A percentile compares a stretch with the other conserved stretches of the same genome.
Conservation (phyloP, 2,329 filamentous ascomycete genomes). For the Colletotrichum aenigma region DNA sequence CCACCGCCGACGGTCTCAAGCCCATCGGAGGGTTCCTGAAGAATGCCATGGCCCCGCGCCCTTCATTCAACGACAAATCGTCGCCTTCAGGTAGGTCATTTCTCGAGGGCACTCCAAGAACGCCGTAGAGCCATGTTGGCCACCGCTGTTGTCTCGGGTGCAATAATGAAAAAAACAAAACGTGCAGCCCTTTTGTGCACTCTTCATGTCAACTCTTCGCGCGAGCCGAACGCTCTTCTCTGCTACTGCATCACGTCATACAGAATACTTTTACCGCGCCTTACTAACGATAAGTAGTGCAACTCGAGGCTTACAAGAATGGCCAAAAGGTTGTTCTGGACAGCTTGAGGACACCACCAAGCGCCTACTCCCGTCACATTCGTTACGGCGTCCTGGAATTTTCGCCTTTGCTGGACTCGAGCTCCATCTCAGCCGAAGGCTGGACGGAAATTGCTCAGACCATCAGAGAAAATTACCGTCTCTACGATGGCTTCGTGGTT, state of each 20-base stretch:
- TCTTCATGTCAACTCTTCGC: background rate
- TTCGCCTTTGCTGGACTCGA: constrained; percentile 83
- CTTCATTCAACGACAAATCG: constrained; percentile 83
- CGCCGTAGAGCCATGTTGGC: background rate
- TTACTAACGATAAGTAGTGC: constrained; percentile 36
- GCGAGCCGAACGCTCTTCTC: background rate
- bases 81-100: constrained; percentile 45
- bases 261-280: background rate
- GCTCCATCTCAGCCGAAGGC: constrained; percentile 83
- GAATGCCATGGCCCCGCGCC: constrained; percentile 79
- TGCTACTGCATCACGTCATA: background rate
- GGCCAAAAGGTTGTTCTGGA: constrained; percentile 59
- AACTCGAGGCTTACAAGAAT: constrained; percentile 55
- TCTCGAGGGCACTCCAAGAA: background rate
- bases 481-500: constrained; percentile 90
- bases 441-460: constrained; percentile 84
- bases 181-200: background rate
- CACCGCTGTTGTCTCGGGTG: background rate
- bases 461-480: constrained; percentile 83
- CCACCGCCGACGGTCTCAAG: constrained; percentile 78
- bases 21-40: constrained; percentile 83
- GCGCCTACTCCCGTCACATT: constrained; percentile 79
- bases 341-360: constrained; percentile 79
- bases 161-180: background rate
- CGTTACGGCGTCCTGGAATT: constrained; percentile 88